These are phyloP conservation scores for Colletotrichum sp. DNA, from an alignment of 2,329 filamentous ascomycete species.

Conservation along the genomic window DNA sequence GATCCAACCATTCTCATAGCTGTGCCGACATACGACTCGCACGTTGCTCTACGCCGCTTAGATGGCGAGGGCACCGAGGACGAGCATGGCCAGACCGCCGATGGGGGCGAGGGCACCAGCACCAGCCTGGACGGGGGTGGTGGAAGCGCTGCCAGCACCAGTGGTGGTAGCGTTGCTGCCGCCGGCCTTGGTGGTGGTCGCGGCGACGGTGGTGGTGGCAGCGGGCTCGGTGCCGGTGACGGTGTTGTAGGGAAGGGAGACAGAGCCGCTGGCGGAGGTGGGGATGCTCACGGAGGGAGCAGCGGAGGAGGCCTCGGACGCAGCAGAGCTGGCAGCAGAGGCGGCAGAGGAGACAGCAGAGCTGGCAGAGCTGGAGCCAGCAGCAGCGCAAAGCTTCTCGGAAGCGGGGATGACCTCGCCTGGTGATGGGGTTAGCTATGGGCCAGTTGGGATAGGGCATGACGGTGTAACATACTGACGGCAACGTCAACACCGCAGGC, in stretches of 20 bases:
- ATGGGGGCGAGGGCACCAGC: constrained; percentile 15
- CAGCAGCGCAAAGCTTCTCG: constrained; percentile 35
- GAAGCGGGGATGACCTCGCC: constrained; percentile 44
- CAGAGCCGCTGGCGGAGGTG: not conserved
- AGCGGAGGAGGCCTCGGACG: not conserved
- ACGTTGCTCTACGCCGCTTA: not conserved
- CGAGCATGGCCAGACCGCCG: constrained; percentile 19
- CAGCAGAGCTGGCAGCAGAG: not conserved
- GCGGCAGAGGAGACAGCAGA: not conserved
- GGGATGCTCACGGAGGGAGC: constrained; percentile 5
- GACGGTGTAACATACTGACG: constrained; percentile 36
- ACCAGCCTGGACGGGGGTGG: constrained; percentile 8
- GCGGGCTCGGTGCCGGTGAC: constrained; percentile 11
- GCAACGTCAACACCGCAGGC: constrained; percentile 41
- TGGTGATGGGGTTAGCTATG: constrained; percentile 22
- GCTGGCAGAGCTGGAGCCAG: constrained; percentile 1
- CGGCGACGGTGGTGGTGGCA: not conserved
- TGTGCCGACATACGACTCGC: not conserved
- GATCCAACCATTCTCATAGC: not conserved
- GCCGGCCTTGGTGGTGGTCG: constrained; percentile 11
- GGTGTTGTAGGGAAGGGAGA: not conserved
- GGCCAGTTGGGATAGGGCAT: no score
- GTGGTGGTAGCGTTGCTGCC: constrained; percentile 4
- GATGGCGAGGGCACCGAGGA: constrained; percentile 19
- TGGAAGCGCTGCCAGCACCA: constrained; percentile 11